A percentile compares a stretch with the other conserved stretches of the same genome.
phyloP scores from a whole-genome alignment of 139 green algal genomes.

The Edaphochlamys debaryana region DNA sequence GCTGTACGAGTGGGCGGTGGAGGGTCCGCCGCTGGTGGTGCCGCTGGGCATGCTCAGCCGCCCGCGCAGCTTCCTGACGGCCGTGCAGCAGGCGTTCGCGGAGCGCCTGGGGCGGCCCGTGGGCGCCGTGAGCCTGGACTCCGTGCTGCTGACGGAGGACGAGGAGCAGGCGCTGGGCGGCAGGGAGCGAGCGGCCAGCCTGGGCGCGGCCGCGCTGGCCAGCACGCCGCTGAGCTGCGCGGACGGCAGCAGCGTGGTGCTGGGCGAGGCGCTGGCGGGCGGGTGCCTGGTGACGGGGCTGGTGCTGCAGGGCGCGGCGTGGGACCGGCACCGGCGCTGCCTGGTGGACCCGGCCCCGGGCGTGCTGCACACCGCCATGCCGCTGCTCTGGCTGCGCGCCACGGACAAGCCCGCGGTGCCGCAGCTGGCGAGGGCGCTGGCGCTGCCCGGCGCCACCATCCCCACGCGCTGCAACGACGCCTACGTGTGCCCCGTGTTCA shows the following conservation, averaged over 20 bases:
- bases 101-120: slow-evolving; percentile 42
- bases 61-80: slow-evolving; percentile 51
- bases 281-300: slow-evolving; percentile 36
- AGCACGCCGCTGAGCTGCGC: background rate
- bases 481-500: slow-evolving; percentile 54
- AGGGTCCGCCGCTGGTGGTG: slow-evolving; percentile 46
- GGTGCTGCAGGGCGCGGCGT: slow-evolving; percentile 43
- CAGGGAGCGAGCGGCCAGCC: background rate
- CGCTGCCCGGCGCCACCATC: slow-evolving; percentile 14
- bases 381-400: slow-evolving; percentile 52
- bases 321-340: slow-evolving; percentile 11
- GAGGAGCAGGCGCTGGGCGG: slow-evolving; percentile 1
- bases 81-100: slow-evolving; percentile 50
- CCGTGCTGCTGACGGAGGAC: slow-evolving; percentile 30
- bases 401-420: slow-evolving; percentile 19
- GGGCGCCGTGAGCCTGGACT: slow-evolving; percentile 32
- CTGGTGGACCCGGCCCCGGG: slow-evolving; percentile 31
- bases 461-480: background rate
- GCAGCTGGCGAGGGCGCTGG: slow-evolving; percentile 21
- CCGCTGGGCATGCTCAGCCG: slow-evolving; percentile 51
- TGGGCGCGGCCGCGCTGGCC: slow-evolving; percentile 8
- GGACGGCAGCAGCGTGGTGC: background rate
- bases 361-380: slow-evolving; percentile 46
- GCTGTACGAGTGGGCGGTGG: slow-evolving; percentile 54
- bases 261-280: slow-evolving; percentile 13